Evolutionary conservation across 2,329 filamentous ascomycete species (phyloP), one percentile per base, ranked within the genome.

Genomic region (Cladosporium sphaerospermum): DNA sequence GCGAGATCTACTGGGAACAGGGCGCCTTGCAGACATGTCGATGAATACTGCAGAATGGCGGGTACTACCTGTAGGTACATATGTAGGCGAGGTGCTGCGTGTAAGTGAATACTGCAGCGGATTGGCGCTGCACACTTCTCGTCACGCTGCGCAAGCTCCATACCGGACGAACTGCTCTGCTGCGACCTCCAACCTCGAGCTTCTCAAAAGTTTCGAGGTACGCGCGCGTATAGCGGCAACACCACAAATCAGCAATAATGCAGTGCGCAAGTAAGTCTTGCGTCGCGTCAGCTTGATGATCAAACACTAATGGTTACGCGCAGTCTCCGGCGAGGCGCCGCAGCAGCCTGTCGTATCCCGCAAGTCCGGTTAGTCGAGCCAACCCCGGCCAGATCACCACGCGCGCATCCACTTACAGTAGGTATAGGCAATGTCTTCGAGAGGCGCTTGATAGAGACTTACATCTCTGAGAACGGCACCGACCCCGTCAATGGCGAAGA

Each of bases 291-390:
- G 9, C 9, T 16, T 39, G 16, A n/a, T 16, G 9, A 9, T 32
- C 10, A 37, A 32, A 8, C 13, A 28, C 52, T 54, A 46, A 57
- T 58, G 44, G 59, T 62, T 57, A 56, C 62, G 56, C 56, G 52
- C 66, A 95, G 92, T 99, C 73, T 99, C 93, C 58, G 93, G 93
- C 75, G 92, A 96, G 81, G 85, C 89, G 75, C 92, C 93, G 60
- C 88, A 96, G 75, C 86, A 90, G 74, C 91, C 93, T 53, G 92
- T 97, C 62, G 88, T 90, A 67, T 99, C 93, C 67, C 86, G 88
- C 72, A 95, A 96, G 76, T 95, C 89, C 67, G 91, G 89, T 90
- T 77, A 64, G 83, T 64, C 56, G 41, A 47, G n/a, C 11, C 36
- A 36, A 36, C 34, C 34, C 34, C 34, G 46, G 45, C 37, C 43